A percentile compares a stretch with the other conserved stretches of the same genome.
Evolutionary conservation across 177 flowering plant species (phyloP).

Genomic region (Vitis hybrid): DNA sequence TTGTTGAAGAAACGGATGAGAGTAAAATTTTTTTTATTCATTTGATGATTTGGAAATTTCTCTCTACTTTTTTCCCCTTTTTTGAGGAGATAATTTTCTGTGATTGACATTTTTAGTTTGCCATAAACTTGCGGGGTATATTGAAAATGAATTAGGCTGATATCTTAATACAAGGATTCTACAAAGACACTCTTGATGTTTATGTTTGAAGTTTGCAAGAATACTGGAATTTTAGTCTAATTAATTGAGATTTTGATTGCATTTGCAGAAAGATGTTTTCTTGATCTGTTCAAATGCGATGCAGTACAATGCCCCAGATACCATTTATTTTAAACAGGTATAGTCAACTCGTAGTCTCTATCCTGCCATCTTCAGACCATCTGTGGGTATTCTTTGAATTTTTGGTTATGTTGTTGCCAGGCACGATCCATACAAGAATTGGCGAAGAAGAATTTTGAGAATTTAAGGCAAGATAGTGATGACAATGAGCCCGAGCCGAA

Average conservation of each 20-base stretch:
- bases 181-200: background rate
- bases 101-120: background rate
- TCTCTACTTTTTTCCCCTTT: background rate
- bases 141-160: background rate
- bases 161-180: background rate
- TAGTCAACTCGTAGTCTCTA: background rate
- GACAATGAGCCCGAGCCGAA: constrained; percentile 43
- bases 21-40: too few relatives aligned
- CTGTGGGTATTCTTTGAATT: background rate
- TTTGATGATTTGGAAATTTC: too few relatives aligned
- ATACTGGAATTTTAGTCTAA: background rate
- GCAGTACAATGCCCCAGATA: constrained; percentile 88
- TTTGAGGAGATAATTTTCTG: background rate
- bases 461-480: constrained; percentile 72
- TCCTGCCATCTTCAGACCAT: background rate
- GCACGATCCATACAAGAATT: constrained; percentile 85
- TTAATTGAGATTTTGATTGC: background rate
- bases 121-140: background rate
- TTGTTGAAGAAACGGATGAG: too few relatives aligned
- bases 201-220: background rate
- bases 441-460: constrained; percentile 77
- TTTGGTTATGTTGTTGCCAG: constrained; percentile 31
- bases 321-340: constrained; percentile 91
- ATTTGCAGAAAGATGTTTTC: constrained; percentile 75
- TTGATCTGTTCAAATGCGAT: constrained; percentile 89